Evolutionary conservation across 768 basidiomycete genomes (phyloP).

Genomic region (Phylloporus sp.): DNA sequence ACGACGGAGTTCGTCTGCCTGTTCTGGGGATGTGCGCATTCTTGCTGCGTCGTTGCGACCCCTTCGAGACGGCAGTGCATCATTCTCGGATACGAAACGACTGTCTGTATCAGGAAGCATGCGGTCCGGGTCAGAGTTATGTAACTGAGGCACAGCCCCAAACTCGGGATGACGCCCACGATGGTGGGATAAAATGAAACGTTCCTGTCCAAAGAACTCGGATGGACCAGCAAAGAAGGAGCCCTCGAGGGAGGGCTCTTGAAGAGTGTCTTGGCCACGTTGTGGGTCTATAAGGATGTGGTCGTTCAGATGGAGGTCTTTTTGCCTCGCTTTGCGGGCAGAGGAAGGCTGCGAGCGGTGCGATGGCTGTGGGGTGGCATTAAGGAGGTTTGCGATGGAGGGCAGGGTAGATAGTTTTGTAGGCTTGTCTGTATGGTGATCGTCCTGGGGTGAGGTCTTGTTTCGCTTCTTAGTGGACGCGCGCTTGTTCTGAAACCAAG

Average conservation of each 20-base stretch:
- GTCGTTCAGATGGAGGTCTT: constrained; percentile 31
- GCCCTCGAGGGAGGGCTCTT: constrained; percentile 24
- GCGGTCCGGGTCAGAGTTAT: constrained; percentile 45
- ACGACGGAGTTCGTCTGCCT: constrained; percentile 66
- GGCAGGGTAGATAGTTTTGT: constrained; percentile 32
- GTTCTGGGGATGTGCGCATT: constrained; percentile 57
- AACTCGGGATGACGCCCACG: constrained; percentile 27
- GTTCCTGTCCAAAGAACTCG: constrained; percentile 30
- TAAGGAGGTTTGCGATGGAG: constrained; percentile 40
- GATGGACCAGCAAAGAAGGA: constrained; percentile 33
- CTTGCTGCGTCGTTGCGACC: constrained; percentile 37
- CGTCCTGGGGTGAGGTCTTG: constrained; percentile 37
- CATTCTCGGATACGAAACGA: constrained; percentile 53
- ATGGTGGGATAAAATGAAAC: constrained; percentile 31
- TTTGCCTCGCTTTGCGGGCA: constrained; percentile 29
- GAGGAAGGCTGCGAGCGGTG: constrained; percentile 25
- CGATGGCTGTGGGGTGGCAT: constrained; percentile 29
- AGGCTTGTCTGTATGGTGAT: constrained; percentile 15
- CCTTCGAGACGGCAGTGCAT: constrained; percentile 31
- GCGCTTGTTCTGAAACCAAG: constrained; percentile 86
- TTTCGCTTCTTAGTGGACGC: constrained; percentile 75
- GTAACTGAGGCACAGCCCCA: constrained; percentile 24
- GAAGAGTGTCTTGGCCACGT: constrained; percentile 7
- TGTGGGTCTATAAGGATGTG: constrained; percentile 21
- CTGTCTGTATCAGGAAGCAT: constrained; percentile 47